Conservation (phyloP, 805 yeast species). For the Kazachstania viticola region DNA sequence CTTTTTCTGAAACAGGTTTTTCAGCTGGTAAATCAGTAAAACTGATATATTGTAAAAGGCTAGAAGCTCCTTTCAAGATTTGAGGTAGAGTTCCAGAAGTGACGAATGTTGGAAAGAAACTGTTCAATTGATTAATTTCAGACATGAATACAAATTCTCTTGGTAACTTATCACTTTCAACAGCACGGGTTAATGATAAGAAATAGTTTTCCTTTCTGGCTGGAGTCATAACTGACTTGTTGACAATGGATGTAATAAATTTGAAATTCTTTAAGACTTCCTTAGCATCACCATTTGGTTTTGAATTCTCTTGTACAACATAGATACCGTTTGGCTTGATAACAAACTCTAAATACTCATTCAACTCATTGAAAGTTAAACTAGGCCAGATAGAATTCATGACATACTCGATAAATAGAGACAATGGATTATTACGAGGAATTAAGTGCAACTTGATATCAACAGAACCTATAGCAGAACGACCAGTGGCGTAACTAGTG, state of each 20-base stretch:
- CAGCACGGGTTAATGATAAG: constrained; percentile 72
- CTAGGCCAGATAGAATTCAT: constrained; percentile 48
- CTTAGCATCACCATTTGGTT: constrained; percentile 21
- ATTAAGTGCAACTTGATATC: constrained; percentile 50
- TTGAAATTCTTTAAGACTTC: constrained; percentile 39
- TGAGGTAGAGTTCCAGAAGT: constrained; percentile 23
- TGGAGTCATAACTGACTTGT: constrained; percentile 71
- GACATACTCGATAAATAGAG: constrained; percentile 52
- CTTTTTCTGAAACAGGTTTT: constrained; percentile 52
- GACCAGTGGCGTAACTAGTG: constrained; percentile 76
- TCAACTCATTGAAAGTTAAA: constrained; percentile 44
- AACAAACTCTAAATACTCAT: constrained; percentile 39
- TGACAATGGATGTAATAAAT: constrained; percentile 73
- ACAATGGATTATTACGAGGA: constrained; percentile 70
- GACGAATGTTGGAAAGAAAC: constrained; percentile 29
- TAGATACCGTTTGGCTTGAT: constrained; percentile 38
- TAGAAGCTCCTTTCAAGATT: constrained; percentile 32
- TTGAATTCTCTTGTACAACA: constrained; percentile 17
- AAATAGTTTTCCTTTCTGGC: constrained; percentile 68
- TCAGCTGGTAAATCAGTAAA: constrained; percentile 76
- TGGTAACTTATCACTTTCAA: constrained; percentile 64
- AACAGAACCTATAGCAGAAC: constrained; percentile 60
- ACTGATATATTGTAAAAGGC: constrained; percentile 53
- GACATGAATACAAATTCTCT: constrained; percentile 74
- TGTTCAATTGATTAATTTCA: constrained; percentile 76